phyloP scores from a whole-genome alignment of 2,329 filamentous ascomycete genomes.

The Dactylellina haptotyla region DNA sequence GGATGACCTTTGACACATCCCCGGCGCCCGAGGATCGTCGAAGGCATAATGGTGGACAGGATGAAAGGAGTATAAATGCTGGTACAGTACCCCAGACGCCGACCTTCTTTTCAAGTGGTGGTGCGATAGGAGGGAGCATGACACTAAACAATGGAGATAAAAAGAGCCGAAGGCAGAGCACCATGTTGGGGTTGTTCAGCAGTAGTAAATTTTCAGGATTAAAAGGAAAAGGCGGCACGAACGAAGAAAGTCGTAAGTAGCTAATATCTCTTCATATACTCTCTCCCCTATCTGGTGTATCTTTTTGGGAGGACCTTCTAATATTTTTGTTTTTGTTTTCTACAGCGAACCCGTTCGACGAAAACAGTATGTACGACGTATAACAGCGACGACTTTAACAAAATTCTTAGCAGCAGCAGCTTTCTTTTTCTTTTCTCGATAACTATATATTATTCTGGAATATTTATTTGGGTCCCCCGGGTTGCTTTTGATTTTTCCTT shows the following conservation, averaged over 20 bases:
- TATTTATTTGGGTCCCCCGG: background rate
- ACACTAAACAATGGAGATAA: slow-evolving; percentile 44
- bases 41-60: slow-evolving; percentile 30
- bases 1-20: slow-evolving; percentile 40
- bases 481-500: background rate
- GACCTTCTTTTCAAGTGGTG: slow-evolving; percentile 49
- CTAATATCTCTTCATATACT: background rate
- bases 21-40: slow-evolving; percentile 11
- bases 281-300: background rate
- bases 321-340: slow-evolving; percentile 9
- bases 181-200: slow-evolving; percentile 54
- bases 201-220: slow-evolving; percentile 46
- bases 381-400: slow-evolving; percentile 15
- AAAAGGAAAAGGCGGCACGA: slow-evolving; percentile 38
- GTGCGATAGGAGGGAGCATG: slow-evolving; percentile 47
- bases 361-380: slow-evolving; percentile 54
- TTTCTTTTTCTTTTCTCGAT: background rate
- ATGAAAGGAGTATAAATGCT: slow-evolving; percentile 25
- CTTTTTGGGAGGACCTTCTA: background rate
- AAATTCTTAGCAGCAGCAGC: background rate
- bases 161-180: slow-evolving; percentile 52
- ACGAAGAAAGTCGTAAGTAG: slow-evolving; percentile 53
- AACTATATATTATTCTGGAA: background rate
- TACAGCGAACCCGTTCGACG: slow-evolving; percentile 52
- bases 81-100: slow-evolving; percentile 42